phyloP scores from a whole-genome alignment of 257 asterid genomes.

The Ballota nigra region DNA sequence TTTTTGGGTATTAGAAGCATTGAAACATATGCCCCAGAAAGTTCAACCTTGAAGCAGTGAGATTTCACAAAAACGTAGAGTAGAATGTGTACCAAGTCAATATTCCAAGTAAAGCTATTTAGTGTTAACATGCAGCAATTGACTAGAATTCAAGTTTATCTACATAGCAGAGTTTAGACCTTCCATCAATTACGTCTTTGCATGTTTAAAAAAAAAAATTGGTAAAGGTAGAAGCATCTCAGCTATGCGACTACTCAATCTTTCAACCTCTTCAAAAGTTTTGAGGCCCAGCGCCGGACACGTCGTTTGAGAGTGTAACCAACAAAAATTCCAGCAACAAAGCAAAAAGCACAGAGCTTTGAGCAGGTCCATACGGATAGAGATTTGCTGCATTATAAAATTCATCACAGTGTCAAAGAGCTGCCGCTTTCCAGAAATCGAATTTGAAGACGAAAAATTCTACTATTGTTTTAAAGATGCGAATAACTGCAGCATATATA shows the following conservation, averaged over 20 bases:
- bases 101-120: not conserved
- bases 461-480: conserved; percentile 14
- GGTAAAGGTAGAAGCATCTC: conserved; percentile 6
- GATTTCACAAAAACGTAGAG: not conserved
- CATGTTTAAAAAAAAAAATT: not conserved
- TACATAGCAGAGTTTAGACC: not conserved
- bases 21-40: too few species aligned
- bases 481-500: not conserved
- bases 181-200: not conserved
- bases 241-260: conserved; percentile 31
- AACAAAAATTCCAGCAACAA: conserved; percentile 71
- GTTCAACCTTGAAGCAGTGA: too few species aligned
- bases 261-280: conserved; percentile 52
- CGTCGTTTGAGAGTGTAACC: conserved; percentile 83
- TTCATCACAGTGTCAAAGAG: not conserved
- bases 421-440: too few species aligned
- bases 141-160: conserved; percentile 1
- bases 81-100: not conserved
- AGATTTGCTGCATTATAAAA: conserved; percentile 46
- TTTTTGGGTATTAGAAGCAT: too few species aligned
- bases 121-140: conserved; percentile 1
- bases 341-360: conserved; percentile 70
- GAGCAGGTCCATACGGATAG: conserved; percentile 74
- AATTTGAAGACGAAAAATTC: conserved; percentile 39
- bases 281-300: conserved; percentile 75